Conservation (phyloP, 345 rosid genomes). For the Heritiera fomes region DNA sequence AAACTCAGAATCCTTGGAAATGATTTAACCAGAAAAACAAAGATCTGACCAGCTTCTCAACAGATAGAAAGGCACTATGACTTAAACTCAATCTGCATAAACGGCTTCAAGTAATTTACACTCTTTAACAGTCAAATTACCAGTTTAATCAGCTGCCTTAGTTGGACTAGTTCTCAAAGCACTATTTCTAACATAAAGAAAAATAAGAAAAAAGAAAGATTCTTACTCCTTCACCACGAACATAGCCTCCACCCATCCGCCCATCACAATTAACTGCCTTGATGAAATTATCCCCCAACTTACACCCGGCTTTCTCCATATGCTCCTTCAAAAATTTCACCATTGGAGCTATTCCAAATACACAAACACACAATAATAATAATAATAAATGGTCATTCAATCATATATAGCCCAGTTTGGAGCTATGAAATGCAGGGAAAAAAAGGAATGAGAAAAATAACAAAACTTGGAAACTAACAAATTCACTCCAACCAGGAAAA, state of each 20-base stretch:
- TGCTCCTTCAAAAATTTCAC: constrained; percentile 85
- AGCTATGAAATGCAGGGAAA: not conserved
- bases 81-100: not conserved
- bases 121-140: not conserved
- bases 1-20: not conserved
- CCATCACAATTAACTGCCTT: constrained; percentile 64
- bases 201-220: not conserved
- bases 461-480: not conserved
- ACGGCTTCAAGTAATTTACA: not conserved
- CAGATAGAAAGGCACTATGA: not conserved
- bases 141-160: not conserved
- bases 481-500: not conserved
- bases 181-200: not conserved
- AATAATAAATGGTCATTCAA: not conserved
- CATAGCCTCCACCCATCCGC: constrained; percentile 62
- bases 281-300: constrained; percentile 67
- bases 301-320: constrained; percentile 85
- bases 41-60: not conserved
- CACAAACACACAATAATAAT: not conserved
- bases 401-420: constrained; percentile 8
- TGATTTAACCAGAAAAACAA: not conserved
- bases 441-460: not conserved
- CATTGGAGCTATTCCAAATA: constrained; percentile 55
- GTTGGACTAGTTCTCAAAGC: not conserved
- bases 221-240: constrained; percentile 63